Conservation (phyloP, 805 yeast species). For the Candida takata region DNA sequence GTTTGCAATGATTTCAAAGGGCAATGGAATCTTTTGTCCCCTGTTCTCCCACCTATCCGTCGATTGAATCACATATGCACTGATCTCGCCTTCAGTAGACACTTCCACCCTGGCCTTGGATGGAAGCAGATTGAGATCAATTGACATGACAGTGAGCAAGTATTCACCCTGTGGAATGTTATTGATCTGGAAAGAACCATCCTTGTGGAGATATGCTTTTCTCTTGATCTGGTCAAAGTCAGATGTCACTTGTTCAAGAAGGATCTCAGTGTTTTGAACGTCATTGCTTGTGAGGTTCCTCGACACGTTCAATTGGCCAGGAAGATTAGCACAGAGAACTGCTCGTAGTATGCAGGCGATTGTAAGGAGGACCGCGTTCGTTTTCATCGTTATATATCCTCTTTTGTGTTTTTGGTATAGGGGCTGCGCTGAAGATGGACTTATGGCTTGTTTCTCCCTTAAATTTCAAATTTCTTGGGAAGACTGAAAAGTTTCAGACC, state of each 20-base stretch:
- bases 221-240: conserved; percentile 1
- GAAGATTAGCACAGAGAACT: conserved; percentile 8
- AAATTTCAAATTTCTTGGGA: no score
- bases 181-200: conserved; percentile 13
- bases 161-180: conserved; percentile 16
- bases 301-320: conserved; percentile 13
- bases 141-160: conserved; percentile 12
- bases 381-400: no score
- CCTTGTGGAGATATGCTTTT: conserved; percentile 5
- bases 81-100: conserved; percentile 6
- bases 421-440: no score
- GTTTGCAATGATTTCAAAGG: conserved; percentile 22
- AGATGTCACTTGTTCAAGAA: conserved; percentile 6
- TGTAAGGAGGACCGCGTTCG: no score
- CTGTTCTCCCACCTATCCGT: conserved; percentile 8
- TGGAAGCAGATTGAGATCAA: conserved; percentile 19
- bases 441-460: no score
- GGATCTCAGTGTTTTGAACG: conserved; percentile 11
- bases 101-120: conserved; percentile 17
- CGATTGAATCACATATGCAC: conserved; percentile 10
- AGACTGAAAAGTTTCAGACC: no score
- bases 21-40: conserved; percentile 8
- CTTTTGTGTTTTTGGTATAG: no score
- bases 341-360: not conserved
- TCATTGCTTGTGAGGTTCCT: conserved; percentile 11